These are phyloP conservation scores for Cephaloascus fragrans DNA, from an alignment of 805 yeast genomes.

Conservation along the genomic window DNA sequence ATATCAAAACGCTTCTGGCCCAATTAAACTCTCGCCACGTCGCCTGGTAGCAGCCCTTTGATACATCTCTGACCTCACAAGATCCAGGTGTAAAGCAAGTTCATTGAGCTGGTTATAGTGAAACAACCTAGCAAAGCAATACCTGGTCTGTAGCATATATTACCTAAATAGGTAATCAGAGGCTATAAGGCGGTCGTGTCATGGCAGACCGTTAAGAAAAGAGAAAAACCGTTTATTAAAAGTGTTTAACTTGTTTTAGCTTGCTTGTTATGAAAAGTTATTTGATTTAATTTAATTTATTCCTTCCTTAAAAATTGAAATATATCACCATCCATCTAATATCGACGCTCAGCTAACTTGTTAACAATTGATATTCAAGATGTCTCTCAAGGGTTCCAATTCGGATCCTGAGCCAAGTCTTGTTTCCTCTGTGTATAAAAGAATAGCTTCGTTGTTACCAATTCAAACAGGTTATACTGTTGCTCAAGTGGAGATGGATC, in stretches of 20 bases:
- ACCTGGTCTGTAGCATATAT: no score
- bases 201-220: not conserved
- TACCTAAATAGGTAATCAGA: not conserved
- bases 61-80: no score
- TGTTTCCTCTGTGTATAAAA: constrained; percentile 21
- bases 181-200: not conserved
- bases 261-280: not conserved
- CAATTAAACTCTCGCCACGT: no score
- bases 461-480: constrained; percentile 20
- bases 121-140: no score
- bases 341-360: not conserved
- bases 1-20: no score
- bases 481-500: constrained; percentile 25
- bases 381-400: not conserved
- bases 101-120: no score
- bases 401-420: constrained; percentile 3
- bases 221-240: not conserved
- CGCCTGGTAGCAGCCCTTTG: no score
- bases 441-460: constrained; percentile 24
- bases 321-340: not conserved
- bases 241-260: not conserved
- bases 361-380: not conserved
- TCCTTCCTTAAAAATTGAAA: no score
- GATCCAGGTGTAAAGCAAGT: no score
- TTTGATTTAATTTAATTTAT: no score